Evolutionary conservation across 2,329 filamentous ascomycete genomes (phyloP).

Genomic region (Dactylellina cionopaga): DNA sequence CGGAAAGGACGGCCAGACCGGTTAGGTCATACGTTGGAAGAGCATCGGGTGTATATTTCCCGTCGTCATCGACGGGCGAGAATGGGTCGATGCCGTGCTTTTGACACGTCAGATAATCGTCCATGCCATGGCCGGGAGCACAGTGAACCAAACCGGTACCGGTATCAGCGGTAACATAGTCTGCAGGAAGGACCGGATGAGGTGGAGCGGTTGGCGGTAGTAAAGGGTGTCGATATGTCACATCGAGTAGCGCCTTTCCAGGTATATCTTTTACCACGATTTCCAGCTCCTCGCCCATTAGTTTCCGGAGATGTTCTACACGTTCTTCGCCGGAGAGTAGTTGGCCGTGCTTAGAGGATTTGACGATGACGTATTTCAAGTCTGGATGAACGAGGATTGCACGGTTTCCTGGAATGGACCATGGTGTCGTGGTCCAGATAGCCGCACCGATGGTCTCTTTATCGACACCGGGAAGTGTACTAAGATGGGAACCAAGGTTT

Average conservation of each 20-base stretch:
- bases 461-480: constrained; percentile 59
- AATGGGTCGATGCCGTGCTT: constrained; percentile 76
- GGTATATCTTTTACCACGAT: constrained; percentile 68
- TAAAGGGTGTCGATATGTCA: constrained; percentile 77
- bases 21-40: constrained; percentile 78
- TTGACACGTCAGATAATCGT: constrained; percentile 87
- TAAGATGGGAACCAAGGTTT: constrained; percentile 61
- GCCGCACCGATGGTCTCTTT: constrained; percentile 74
- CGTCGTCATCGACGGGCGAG: constrained; percentile 84
- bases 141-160: constrained; percentile 94
- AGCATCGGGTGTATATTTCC: constrained; percentile 81
- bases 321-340: constrained; percentile 78
- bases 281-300: constrained; percentile 65
- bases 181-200: constrained; percentile 80
- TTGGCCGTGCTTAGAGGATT: constrained; percentile 67
- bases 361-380: constrained; percentile 77
- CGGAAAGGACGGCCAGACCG: constrained; percentile 76
- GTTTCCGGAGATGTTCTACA: constrained; percentile 67
- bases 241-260: constrained; percentile 73
- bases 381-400: constrained; percentile 83
- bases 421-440: constrained; percentile 99
- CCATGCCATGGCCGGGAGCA: constrained; percentile 94
- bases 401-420: constrained; percentile 93
- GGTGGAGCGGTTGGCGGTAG: constrained; percentile 67
- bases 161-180: constrained; percentile 89